A percentile compares a stretch with the other conserved stretches of the same genome.
Conservation (phyloP, 148 eudicot species). For the Nepenthes gracilis region DNA sequence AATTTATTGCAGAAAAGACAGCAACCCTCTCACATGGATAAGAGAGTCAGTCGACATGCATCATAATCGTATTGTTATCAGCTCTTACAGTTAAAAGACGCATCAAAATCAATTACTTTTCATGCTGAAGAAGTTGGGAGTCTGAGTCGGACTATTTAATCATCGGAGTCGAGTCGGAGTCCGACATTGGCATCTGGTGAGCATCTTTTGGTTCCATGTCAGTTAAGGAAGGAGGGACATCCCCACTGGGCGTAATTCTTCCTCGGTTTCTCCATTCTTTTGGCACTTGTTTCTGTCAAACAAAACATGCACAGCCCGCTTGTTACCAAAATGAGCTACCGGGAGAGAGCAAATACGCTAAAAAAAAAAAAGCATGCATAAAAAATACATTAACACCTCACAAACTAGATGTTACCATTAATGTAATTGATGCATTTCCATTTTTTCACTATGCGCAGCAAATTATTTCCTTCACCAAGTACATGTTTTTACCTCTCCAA, state of each 20-base stretch:
- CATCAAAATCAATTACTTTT: too few relatives aligned
- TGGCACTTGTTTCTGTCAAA: conserved; percentile 40
- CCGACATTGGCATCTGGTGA: conserved; percentile 56
- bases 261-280: conserved; percentile 41
- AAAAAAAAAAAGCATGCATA: neutral
- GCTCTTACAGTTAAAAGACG: too few relatives aligned
- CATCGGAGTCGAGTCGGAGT: conserved; percentile 17
- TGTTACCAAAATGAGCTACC: neutral
- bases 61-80: neutral
- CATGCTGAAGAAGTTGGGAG: neutral
- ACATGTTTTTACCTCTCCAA: too few relatives aligned
- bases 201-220: conserved; percentile 65
- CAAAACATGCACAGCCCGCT: neutral
- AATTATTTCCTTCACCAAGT: too few relatives aligned
- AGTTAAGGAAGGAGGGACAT: conserved; percentile 61
- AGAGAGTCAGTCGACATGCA: neutral
- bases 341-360: neutral
- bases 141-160: neutral
- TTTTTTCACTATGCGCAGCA: too few relatives aligned
- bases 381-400: too few relatives aligned
- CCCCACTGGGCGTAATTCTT: conserved; percentile 23
- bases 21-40: too few relatives aligned
- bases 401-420: too few relatives aligned
- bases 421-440: too few relatives aligned
- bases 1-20: too few relatives aligned